phyloP scores from a whole-genome alignment of 306 rosid genomes.

The Medicago lupulina region DNA sequence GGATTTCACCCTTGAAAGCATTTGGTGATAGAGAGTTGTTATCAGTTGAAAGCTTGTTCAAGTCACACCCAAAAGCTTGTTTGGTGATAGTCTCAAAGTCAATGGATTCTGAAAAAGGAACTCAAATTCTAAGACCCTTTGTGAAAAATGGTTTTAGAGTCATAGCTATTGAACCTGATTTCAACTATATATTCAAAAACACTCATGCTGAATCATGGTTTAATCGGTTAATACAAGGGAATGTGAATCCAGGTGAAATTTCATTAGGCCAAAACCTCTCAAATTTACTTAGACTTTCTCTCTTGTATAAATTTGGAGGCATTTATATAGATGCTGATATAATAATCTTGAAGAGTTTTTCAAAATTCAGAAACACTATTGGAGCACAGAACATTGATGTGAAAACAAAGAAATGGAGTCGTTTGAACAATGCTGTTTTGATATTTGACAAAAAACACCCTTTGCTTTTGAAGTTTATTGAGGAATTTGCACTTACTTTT shows the following conservation, averaged over 20 bases:
- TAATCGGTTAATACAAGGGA: slow-evolving; percentile 56
- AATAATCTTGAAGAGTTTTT: slow-evolving; percentile 69
- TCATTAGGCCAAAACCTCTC: slow-evolving; percentile 91
- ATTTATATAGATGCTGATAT: slow-evolving; percentile 76
- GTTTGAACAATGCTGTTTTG: slow-evolving; percentile 86
- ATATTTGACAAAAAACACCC: slow-evolving; percentile 84
- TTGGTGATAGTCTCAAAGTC: slow-evolving; percentile 76
- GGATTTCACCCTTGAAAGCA: slow-evolving; percentile 74
- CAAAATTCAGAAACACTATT: slow-evolving; percentile 69
- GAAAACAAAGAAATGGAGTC: slow-evolving; percentile 74
- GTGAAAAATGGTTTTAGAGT: slow-evolving; percentile 52
- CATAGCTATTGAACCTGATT: slow-evolving; percentile 75
- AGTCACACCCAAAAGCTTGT: slow-evolving; percentile 71
- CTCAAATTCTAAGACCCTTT: slow-evolving; percentile 59
- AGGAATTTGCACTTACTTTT: slow-evolving; percentile 85
- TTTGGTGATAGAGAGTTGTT: slow-evolving; percentile 69
- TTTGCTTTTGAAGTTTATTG: slow-evolving; percentile 70
- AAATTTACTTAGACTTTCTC: slow-evolving; percentile 73
- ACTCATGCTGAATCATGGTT: slow-evolving; percentile 84
- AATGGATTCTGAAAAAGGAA: slow-evolving; percentile 65
- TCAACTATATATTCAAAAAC: slow-evolving; percentile 60
- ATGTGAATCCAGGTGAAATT: slow-evolving; percentile 77
- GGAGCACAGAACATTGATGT: slow-evolving; percentile 84
- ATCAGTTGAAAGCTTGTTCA: slow-evolving; percentile 77
- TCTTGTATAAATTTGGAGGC: slow-evolving; percentile 84